phyloP scores from a whole-genome alignment of 352 stramenopile genomes.

The Pythium periplocum region DNA sequence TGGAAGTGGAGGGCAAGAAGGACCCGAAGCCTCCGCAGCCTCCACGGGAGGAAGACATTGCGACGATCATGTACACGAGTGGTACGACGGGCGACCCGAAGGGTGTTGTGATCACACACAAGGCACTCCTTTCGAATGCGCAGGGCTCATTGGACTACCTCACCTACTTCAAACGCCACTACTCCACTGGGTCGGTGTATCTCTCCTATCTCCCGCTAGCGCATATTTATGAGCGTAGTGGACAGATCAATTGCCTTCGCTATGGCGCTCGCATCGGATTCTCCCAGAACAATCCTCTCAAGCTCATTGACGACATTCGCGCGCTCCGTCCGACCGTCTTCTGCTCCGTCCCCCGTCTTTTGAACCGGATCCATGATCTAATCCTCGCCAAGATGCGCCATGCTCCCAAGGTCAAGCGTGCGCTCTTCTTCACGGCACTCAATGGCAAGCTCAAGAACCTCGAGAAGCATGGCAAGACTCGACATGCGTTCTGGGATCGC shows the following conservation, averaged over 20 bases:
- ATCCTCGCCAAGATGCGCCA: slow-evolving; percentile 68
- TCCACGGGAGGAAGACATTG: slow-evolving; percentile 61
- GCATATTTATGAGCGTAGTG: slow-evolving; percentile 94
- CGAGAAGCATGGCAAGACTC: slow-evolving; percentile 52
- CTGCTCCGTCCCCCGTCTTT: slow-evolving; percentile 89
- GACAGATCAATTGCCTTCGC: slow-evolving; percentile 50
- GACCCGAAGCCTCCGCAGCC: slow-evolving; percentile 23
- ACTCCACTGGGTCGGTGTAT: slow-evolving; percentile 76
- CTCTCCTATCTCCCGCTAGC: slow-evolving; percentile 95
- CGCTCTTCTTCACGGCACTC: slow-evolving; percentile 77
- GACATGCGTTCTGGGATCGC: slow-evolving; percentile 88
- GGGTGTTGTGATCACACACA: slow-evolving; percentile 93
- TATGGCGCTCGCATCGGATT: slow-evolving; percentile 89
- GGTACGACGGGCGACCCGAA: slow-evolving; percentile 96
- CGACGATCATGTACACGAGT: slow-evolving; percentile 94
- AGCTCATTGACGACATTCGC: slow-evolving; percentile 91
- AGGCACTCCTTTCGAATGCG: slow-evolving; percentile 31
- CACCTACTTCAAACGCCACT: slow-evolving; percentile 23
- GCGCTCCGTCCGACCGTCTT: slow-evolving; percentile 91
- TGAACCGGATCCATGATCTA: slow-evolving; percentile 97
- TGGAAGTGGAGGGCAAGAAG: slow-evolving; percentile 35
- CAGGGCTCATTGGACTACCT: slow-evolving; percentile 28
- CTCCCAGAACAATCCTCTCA: slow-evolving; percentile 85
- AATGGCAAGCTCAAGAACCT: slow-evolving; percentile 46
- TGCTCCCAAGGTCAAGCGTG: slow-evolving; percentile 69